These are phyloP conservation scores for Alternaria sp. DNA, from an alignment of 2,329 filamentous ascomycete species.

Conservation along the genomic window DNA sequence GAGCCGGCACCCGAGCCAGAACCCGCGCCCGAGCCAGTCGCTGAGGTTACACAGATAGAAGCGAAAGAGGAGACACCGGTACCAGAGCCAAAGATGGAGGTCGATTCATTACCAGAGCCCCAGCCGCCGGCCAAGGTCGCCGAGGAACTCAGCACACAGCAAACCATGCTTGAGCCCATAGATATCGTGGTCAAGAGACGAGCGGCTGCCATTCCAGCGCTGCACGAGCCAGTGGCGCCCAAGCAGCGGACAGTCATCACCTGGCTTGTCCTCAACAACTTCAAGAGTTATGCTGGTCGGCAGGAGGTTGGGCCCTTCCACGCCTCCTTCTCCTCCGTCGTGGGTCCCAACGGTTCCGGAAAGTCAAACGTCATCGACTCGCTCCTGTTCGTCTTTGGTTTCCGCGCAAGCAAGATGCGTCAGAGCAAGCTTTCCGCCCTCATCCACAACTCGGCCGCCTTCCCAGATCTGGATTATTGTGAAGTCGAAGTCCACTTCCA, in stretches of 20 bases:
- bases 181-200: slow-evolving; percentile 92
- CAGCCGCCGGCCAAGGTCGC: slow-evolving; percentile 50
- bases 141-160: slow-evolving; percentile 78
- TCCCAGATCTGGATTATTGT: slow-evolving; percentile 86
- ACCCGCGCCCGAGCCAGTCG: slow-evolving; percentile 55
- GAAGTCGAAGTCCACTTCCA: slow-evolving; percentile 98
- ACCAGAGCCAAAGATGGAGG: slow-evolving; percentile 31
- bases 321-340: slow-evolving; percentile 95
- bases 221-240: slow-evolving; percentile 78
- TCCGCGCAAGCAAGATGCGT: slow-evolving; percentile 98
- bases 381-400: slow-evolving; percentile 97
- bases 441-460: slow-evolving; percentile 93
- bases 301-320: slow-evolving; percentile 98
- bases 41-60: slow-evolving; percentile 76
- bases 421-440: slow-evolving; percentile 98
- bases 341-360: slow-evolving; percentile 96
- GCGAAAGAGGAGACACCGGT: slow-evolving; percentile 64
- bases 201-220: slow-evolving; percentile 66
- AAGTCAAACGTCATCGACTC: slow-evolving; percentile 99
- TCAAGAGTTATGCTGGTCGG: slow-evolving; percentile 97
- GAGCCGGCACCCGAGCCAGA: slow-evolving; percentile 34
- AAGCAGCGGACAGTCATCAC: slow-evolving; percentile 92
- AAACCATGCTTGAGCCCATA: slow-evolving; percentile 84
- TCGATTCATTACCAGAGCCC: slow-evolving; percentile 53
- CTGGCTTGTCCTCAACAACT: slow-evolving; percentile 91